Evolutionary conservation across 208 protist genomes (phyloP), one percentile per base, ranked within the genome.

Genomic region (Acanthamoeba royreba): DNA sequence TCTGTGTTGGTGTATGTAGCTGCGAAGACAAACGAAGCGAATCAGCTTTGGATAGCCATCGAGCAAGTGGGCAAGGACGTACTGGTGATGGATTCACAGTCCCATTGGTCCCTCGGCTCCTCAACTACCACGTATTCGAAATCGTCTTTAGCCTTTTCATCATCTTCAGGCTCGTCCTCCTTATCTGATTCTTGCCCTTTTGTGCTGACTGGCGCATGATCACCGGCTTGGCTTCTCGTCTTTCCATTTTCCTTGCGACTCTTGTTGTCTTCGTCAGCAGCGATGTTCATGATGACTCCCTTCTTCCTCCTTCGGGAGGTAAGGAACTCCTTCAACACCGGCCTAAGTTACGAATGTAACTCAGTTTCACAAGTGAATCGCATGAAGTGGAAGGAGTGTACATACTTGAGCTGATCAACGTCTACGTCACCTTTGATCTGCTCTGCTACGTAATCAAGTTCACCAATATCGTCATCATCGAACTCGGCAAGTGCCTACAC

Each of bases 51-150:
- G 25, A 38, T 11, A 13, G 0, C n/a, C 15, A 13, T 5, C 74
- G 74, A 79, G 42, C 22, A 83, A 38, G 33, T 17, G 66, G 1
- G n/a, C 0, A 9, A 45, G 4, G 0, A 1, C 22, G 52, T 90
- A 90, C 83, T 69, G 31, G 40, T 38, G 53, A 90, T 90, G 52
- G 83, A 90, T 52, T 90, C 83, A 52, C 83, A 90, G 25, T 90
- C 83, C 83, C 83, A 90, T 33, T 90, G 52, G 53, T 90, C 83
- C 22, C 83, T 4, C 22, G 53, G 52, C 38, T 90, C 83, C 33
- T 90, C 83, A 1, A n/a, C 52, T 42, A 43, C 49, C 17, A 47
- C 83, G 8, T 38, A 69, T 15, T 42, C 83, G 25, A 72, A 69
- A 5, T 90, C 49, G 43, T 49, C 72, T 4, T 28, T 13, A 13